These are phyloP conservation scores for Cercophora sp. DNA, from an alignment of 495 filamentous ascomycete genomes.

Conservation along the genomic window DNA sequence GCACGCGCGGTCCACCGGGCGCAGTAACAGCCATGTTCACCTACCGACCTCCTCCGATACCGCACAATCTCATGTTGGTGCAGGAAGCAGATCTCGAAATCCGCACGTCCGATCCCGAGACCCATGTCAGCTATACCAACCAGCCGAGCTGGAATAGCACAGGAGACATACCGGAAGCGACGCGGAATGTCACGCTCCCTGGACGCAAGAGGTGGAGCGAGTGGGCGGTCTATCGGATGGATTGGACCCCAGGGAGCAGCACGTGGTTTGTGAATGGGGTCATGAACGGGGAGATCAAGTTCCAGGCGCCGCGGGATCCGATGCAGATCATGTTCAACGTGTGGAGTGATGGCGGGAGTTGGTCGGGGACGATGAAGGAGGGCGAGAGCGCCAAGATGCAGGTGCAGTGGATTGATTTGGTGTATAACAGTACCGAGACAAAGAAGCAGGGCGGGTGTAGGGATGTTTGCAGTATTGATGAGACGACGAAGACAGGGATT, in stretches of 20 bases:
- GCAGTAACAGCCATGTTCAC: conserved; percentile 72
- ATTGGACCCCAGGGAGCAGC: conserved; percentile 59
- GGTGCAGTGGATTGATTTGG: conserved; percentile 71
- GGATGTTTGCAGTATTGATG: conserved; percentile 49
- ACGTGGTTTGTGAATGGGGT: conserved; percentile 65
- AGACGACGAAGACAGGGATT: conserved; percentile 36
- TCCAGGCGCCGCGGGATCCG: conserved; percentile 58
- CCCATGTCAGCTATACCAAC: conserved; percentile 66
- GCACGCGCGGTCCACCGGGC: conserved; percentile 49
- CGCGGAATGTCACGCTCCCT: conserved; percentile 43
- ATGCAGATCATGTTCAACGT: conserved; percentile 64
- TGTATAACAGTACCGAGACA: conserved; percentile 56
- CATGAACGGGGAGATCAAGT: conserved; percentile 53
- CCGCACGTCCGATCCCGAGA: conserved; percentile 55
- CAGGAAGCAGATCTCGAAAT: conserved; percentile 80
- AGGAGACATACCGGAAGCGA: conserved; percentile 44
- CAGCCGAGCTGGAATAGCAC: conserved; percentile 54
- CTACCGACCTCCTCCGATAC: conserved; percentile 37
- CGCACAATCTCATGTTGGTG: conserved; percentile 34
- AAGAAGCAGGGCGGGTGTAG: conserved; percentile 27
- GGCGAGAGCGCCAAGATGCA: conserved; percentile 58
- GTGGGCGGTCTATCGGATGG: conserved; percentile 67
- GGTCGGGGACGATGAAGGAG: conserved; percentile 65
- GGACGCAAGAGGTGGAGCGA: conserved; percentile 51
- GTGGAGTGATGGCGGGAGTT: conserved; percentile 70